Evolutionary conservation across 345 rosid species (phyloP).

Genomic region (Camelina laxa): DNA sequence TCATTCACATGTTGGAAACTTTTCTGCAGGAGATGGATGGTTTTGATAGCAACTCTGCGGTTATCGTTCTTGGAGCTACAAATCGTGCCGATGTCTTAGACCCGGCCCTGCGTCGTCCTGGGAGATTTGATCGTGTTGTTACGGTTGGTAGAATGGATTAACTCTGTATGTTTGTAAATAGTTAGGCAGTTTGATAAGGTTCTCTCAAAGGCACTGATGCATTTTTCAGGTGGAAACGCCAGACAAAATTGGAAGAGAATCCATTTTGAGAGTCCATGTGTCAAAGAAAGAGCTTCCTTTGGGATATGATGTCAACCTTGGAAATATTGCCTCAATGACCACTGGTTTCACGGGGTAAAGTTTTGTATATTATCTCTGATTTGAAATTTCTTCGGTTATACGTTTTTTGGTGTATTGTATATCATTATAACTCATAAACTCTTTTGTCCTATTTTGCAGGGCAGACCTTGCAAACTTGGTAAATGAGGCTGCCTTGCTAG

Average conservation of each 20-base stretch:
- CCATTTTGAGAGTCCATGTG: slow-evolving; percentile 84
- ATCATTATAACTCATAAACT: neutral
- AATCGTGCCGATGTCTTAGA: slow-evolving; percentile 97
- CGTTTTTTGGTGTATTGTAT: neutral
- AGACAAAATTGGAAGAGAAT: slow-evolving; percentile 89
- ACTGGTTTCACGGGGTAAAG: slow-evolving; percentile 95
- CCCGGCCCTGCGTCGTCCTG: slow-evolving; percentile 94
- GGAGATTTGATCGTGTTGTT: slow-evolving; percentile 98
- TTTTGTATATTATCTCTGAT: neutral
- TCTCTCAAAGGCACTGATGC: neutral
- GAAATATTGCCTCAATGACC: slow-evolving; percentile 89
- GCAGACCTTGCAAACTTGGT: slow-evolving; percentile 98
- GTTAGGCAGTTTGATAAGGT: slow-evolving; percentile 5
- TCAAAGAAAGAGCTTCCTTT: slow-evolving; percentile 82
- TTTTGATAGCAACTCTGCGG: slow-evolving; percentile 90
- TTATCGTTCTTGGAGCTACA: slow-evolving; percentile 97
- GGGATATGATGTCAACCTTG: slow-evolving; percentile 76
- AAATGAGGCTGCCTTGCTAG: slow-evolving; percentile 97
- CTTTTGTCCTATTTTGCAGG: slow-evolving; percentile 50
- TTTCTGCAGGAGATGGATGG: slow-evolving; percentile 95
- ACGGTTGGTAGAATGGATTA: slow-evolving; percentile 57
- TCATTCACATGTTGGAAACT: slow-evolving; percentile 30
- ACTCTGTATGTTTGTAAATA: slow-evolving; percentile 24
- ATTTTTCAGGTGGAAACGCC: slow-evolving; percentile 85
- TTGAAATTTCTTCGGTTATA: neutral